Evolutionary conservation across 768 basidiomycete species (phyloP), one percentile per base, ranked within the genome.

Genomic region (Tremella fuciformis): DNA sequence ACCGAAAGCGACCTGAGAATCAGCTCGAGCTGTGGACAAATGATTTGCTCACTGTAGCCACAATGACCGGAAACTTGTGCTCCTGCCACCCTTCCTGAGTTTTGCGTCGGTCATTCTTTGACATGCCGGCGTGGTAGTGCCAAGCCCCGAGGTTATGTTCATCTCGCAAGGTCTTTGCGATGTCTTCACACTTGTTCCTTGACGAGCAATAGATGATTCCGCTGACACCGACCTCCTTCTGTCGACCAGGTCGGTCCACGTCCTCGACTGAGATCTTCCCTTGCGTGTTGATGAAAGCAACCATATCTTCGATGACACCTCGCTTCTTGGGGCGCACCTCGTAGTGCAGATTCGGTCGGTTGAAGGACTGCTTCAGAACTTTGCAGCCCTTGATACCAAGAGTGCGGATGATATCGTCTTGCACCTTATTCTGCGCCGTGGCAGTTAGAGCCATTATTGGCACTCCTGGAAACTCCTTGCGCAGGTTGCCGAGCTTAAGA

Each of bases 361-460:
- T 97, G 79, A 96, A 96, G 0, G 92, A 93, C 66, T 90, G 87
- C 1, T 80, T 82, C 55, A 94, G 82, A 21, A 83, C 80, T 9
- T 82, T 81, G 53, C 85, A 83, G 57, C 81, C 75, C 19, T 70
- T 72, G 58, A 97, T 82, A 22, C 82, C 79, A 8, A 98, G 84
- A 13, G 84, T 84, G 16, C 79, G 74, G 53, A 86, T 83, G 69
- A 99, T 89, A 76, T 98, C 92, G 19, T 84, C 81, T 46, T 88
- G 82, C 0, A 87, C 87, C 53, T 85, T 81, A 40, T 82, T 79
- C 70, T 89, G 91, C 2, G 94, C 96, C 0, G 94, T 99, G 7
- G 92, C 96, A 0, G 96, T 99, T 47, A 98, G 81, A 0, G 96
- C 96, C 84, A 97, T 96, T 67, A 98, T 88, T 0, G 96, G 94